Evolutionary conservation across 2,329 filamentous ascomycete genomes (phyloP), one percentile per base, ranked within the genome.

Genomic region (Penicillium occitanis): DNA sequence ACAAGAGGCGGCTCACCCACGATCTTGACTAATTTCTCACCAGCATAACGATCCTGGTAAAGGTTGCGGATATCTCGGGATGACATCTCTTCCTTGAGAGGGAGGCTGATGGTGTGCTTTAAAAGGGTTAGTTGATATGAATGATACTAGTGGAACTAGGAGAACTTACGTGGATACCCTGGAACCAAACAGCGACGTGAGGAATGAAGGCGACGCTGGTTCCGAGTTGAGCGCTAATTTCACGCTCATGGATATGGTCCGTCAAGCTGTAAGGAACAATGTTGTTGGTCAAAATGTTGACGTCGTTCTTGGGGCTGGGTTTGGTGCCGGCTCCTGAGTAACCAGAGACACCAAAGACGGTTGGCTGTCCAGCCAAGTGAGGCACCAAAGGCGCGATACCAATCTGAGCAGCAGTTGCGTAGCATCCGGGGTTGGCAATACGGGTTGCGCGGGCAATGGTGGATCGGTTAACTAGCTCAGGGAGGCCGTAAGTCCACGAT

Each of bases 321-420:
- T 97, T 97, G 57, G 93, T 97, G 71, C 95, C 95, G 10, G 95
- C 95, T 46, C 95, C 95, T 0, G 92, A 96, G 82, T 97, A 98
- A 28, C 94, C 94, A 2, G 91, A 95, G 6, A 97, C 90, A 77
- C 94, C 94, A 73, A 98, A 97, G 61, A 95, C 84, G 22, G 89
- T 91, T 7, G 94, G 93, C 73, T 90, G 85, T 25, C 90, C 92
- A 37, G 88, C 90, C 11, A 98, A 84, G 78, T 92, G 87, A 59
- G 88, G 87, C 0, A 96, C 84, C 8, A 97, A 82, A 48, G 93
- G 93, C 13, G 93, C 87, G 71, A 98, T 93, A 65, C 90, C 92
- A 51, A 98, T 84, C 81, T 98, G 93, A 11, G 94, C 91, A 22
- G 90, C 95, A 3, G 95, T 98, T 3, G 95, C 92, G 76, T 97